phyloP scores from a whole-genome alignment of 352 stramenopile species.

The Phytophthora hibernalis region DNA sequence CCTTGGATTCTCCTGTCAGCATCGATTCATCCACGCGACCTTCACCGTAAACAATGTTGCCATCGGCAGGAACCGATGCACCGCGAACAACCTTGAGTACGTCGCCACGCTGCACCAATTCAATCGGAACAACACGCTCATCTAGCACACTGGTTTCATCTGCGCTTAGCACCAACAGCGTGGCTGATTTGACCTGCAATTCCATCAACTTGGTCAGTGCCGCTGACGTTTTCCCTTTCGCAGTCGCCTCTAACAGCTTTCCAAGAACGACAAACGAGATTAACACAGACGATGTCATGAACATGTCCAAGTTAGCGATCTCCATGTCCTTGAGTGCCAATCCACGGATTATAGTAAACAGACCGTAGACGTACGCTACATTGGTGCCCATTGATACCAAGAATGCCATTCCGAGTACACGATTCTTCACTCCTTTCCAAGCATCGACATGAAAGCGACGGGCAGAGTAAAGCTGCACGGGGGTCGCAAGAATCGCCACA shows the following conservation, averaged over 20 bases:
- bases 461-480: constrained; percentile 95
- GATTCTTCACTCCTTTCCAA: constrained; percentile 89
- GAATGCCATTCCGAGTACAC: constrained; percentile 95
- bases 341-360: constrained; percentile 86
- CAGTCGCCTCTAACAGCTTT: constrained; percentile 95
- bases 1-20: constrained; percentile 94
- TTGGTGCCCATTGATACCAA: constrained; percentile 96
- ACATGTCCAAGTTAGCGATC: constrained; percentile 86
- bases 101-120: constrained; percentile 91
- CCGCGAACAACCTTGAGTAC: constrained; percentile 93
- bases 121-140: constrained; percentile 79
- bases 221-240: constrained; percentile 93
- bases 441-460: constrained; percentile 94
- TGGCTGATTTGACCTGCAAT: constrained; percentile 94
- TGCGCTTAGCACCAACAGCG: constrained; percentile 77
- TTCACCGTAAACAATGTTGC: constrained; percentile 91
- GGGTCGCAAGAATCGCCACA: constrained; percentile 87
- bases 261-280: constrained; percentile 98
- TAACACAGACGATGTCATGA: constrained; percentile 97
- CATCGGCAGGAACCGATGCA: constrained; percentile 91
- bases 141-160: constrained; percentile 53
- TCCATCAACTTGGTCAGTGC: constrained; percentile 96
- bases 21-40: constrained; percentile 93
- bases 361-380: constrained; percentile 94
- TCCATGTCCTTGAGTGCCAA: constrained; percentile 58